Conservation (phyloP, 441 rosid genomes). For the Populus trichocarpa region DNA sequence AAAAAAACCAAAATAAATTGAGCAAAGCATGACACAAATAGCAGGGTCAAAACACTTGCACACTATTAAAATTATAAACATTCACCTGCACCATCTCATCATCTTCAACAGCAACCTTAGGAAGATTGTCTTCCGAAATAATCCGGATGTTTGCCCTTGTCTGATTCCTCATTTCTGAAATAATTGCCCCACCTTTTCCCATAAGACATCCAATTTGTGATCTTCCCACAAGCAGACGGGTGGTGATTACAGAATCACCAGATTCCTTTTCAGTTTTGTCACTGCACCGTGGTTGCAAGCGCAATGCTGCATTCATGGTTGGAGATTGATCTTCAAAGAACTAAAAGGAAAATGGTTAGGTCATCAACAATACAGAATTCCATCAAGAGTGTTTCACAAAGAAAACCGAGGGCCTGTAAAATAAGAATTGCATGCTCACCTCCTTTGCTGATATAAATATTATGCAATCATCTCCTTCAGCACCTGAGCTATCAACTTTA, state of each 20-base stretch:
- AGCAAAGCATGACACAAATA: background rate
- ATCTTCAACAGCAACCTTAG: conserved; percentile 83
- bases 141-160: conserved; percentile 93
- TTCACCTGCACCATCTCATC: conserved; percentile 99
- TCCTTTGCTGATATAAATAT: conserved; percentile 81
- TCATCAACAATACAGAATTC: conserved; percentile 6
- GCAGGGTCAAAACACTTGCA: background rate
- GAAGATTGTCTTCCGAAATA: conserved; percentile 80
- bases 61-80: background rate
- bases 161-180: conserved; percentile 83
- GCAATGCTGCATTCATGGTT: conserved; percentile 78
- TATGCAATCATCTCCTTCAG: conserved; percentile 85
- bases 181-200: conserved; percentile 96
- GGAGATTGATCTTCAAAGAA: conserved; percentile 84
- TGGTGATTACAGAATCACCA: conserved; percentile 73
- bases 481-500: conserved; percentile 83
- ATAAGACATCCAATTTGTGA: conserved; percentile 96
- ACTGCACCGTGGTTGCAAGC: conserved; percentile 92
- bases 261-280: conserved; percentile 94
- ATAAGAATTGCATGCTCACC: conserved; percentile 33
- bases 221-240: conserved; percentile 91
- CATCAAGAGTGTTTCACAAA: background rate
- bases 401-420: conserved; percentile 5
- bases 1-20: background rate
- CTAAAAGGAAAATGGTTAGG: conserved; percentile 33